These are phyloP conservation scores for Rhododendron ovatum DNA, from an alignment of 148 eudicot genomes.

Conservation along the genomic window DNA sequence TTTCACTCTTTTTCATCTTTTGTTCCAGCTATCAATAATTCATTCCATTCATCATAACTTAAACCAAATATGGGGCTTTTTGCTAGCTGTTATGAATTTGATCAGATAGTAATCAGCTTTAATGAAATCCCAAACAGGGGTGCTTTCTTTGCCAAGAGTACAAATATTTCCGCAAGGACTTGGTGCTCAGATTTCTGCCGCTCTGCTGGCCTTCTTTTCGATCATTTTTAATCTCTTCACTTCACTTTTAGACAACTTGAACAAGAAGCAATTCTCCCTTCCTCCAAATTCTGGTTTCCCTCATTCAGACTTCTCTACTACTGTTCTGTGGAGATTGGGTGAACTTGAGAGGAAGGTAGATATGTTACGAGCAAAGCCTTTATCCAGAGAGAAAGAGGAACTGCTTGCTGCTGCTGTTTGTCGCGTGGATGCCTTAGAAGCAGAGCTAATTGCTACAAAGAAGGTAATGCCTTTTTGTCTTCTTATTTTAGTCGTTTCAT, in stretches of 20 bases:
- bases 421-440: slow-evolving; percentile 79
- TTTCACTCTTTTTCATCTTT: background rate
- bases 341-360: slow-evolving; percentile 70
- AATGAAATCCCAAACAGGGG: slow-evolving; percentile 21
- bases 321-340: slow-evolving; percentile 42
- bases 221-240: slow-evolving; percentile 17
- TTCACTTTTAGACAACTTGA: slow-evolving; percentile 17
- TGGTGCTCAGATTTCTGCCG: slow-evolving; percentile 21
- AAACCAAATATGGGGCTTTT: background rate
- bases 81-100: background rate
- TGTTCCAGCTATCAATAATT: background rate
- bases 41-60: background rate
- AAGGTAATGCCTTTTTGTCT: slow-evolving; percentile 26
- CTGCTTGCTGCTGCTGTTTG: slow-evolving; percentile 62
- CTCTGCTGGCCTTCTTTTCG: slow-evolving; percentile 34
- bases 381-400: slow-evolving; percentile 69
- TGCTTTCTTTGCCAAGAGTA: slow-evolving; percentile 3
- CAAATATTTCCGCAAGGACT: slow-evolving; percentile 14
- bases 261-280: slow-evolving; percentile 16
- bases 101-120: background rate
- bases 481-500: background rate
- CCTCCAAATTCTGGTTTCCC: slow-evolving; percentile 24
- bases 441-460: slow-evolving; percentile 63
- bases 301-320: slow-evolving; percentile 26
- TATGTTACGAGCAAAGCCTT: slow-evolving; percentile 42